Base-by-base conservation (phyloP, 2,329 filamentous ascomycete species). In the Penicillium brevicompactum region DNA sequence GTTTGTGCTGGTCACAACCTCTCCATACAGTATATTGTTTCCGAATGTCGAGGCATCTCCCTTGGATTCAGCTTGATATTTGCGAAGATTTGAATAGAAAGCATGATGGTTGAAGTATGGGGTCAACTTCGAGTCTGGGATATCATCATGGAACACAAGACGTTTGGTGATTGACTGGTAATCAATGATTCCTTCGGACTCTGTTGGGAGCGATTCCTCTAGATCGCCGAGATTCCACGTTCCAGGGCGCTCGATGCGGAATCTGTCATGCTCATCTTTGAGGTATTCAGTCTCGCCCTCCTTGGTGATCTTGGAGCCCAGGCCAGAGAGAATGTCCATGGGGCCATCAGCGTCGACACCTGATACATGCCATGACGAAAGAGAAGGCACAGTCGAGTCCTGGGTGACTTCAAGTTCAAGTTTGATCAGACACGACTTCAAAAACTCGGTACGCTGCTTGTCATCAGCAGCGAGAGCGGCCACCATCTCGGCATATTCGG, bases 1-100 rank as follows among this genome's bases (percentile, higher is more conserved):
- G 74, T 93, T 96, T 27, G 94, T 99, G 71, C 91, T 96, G 2
- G 93, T 97, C 14, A 97, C 82, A 6, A 96, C 91, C 71, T 97
- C 91, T 50, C 89, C 92, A 68, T 97, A 97, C 60, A 97, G 79
- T 3, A 99, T 74, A 48, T 84, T 78, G 48, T 87, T 84, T 4
- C 94, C 94, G 80, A 95, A 97, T 22, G 84, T 76, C 3, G 71
- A 73, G 6, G 83, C 78, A 0, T 85, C 82, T 44, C 84, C 82
- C 31, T 75, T 73, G 1, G 82, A 80, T 46, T 83, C 81, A 11
- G 74, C 71, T 49, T 89, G 85, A 68, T 92, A 95, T 24, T 84
- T 77, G 22, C 78, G 75, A 9, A 97, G 79, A 56, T 88, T 88
- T 4, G 84, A 79, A 71, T 88, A 97, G 73, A 87, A 97, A 1